Evolutionary conservation across 2,329 filamentous ascomycete genomes (phyloP), one percentile per base, ranked within the genome.

Genomic region (Venturiaceae sp.): DNA sequence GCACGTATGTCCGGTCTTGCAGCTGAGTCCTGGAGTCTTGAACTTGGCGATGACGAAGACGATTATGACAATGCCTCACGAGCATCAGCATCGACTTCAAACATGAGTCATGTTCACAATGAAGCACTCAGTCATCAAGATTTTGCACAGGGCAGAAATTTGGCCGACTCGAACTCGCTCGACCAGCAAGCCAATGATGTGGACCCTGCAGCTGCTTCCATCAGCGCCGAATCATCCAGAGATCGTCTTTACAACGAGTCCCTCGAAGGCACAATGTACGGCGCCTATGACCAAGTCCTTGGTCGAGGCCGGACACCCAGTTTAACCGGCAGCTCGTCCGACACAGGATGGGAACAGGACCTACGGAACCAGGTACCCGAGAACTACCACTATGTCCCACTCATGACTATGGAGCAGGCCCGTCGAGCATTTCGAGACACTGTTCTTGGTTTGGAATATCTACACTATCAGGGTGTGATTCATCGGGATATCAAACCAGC

Each of bases 351-450:
- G 3, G 84, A 83, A 0, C 72, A 86, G 37, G 83, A 86, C 66
- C 83, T 77, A 13, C 84, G 88, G 62, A 83, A 87, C 62, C 78
- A 83, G 1, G 84, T 90, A 60, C 87, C 90, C 36, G 90, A 96
- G 65, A 92, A 97, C 69, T 90, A 90, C 71, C 90, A 88, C 36
- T 96, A 94, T 67, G 92, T 97, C 16, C 94, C 94, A 16, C 91
- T 92, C 73, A 88, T 99, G 74, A 95, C 92, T 0, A 80, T 96
- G 36, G 82, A 87, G 28, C 85, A 92, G 69, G 88, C 92, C 14
- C 85, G 92, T 32, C 84, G 83, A 37, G 88, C 90, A 0, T 97
- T 99, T 72, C 83, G 92, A 63, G 94, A 99, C 70, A 96, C 92
- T 0, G 86, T 99, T 2, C 79, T 97, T 37, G 94, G 94, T 3